Evolutionary conservation across 73 alveolate species (phyloP).

Genomic region (Paramecium octaurelia): DNA sequence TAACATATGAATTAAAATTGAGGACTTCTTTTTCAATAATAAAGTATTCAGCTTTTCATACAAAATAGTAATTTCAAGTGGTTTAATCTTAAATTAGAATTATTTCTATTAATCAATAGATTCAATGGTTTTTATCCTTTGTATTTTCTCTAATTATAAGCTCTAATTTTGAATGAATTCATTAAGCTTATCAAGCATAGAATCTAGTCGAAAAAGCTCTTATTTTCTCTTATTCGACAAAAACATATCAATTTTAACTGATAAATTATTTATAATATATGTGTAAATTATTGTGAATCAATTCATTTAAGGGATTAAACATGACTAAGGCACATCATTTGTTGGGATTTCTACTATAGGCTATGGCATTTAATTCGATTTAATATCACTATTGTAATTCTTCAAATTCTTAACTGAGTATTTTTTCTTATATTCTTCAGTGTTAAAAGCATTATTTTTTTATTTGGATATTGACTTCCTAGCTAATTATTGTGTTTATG

Average conservation of each 20-base stretch:
- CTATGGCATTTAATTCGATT: not conserved
- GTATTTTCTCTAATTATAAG: not conserved
- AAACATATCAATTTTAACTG: not conserved
- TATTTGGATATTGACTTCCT: not conserved
- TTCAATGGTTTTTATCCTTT: not conserved
- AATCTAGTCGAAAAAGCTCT: not conserved
- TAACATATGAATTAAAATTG: not conserved
- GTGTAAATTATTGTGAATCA: not conserved
- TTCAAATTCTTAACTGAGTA: not conserved
- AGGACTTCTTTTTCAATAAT: not conserved
- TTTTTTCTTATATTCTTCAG: conserved; percentile 22
- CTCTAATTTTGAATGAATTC: not conserved
- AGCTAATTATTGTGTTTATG: not conserved
- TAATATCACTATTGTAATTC: not conserved
- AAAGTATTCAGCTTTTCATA: not conserved
- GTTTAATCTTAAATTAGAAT: not conserved
- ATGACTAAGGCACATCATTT: not conserved
- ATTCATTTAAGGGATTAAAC: conserved; percentile 9
- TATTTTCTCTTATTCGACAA: not conserved
- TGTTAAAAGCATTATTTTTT: not conserved
- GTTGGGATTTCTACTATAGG: not conserved
- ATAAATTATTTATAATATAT: not conserved
- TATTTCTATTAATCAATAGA: not conserved
- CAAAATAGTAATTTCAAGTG: not conserved
- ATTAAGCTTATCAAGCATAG: not conserved